A percentile compares a stretch with the other conserved stretches of the same genome.
Conservation (phyloP, 2,329 filamentous ascomycete genomes). For the Verticillium nonalfalfae region DNA sequence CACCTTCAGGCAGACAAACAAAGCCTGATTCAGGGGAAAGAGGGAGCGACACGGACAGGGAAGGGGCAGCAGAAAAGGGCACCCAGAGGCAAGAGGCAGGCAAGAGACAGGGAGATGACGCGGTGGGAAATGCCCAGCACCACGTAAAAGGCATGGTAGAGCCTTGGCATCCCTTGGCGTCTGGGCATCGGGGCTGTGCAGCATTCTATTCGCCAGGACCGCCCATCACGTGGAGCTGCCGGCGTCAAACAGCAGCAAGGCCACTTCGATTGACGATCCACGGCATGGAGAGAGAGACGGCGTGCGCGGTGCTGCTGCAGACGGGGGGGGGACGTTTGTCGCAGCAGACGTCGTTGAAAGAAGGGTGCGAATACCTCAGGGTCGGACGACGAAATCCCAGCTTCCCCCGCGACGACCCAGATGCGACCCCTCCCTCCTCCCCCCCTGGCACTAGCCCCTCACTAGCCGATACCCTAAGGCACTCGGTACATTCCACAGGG, state of each 20-base stretch:
- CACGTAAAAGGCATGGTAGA: constrained; percentile 11
- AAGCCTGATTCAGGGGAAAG: background rate
- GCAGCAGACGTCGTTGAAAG: background rate
- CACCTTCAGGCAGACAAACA: background rate
- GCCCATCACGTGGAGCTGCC: background rate
- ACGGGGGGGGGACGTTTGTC: background rate
- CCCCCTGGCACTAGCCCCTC: background rate
- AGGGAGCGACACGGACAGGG: background rate
- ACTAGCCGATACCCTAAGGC: background rate
- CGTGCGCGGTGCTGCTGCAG: no score
- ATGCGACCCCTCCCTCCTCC: background rate
- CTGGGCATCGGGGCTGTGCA: constrained; percentile 14
- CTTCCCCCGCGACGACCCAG: background rate
- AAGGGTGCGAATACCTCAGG: background rate
- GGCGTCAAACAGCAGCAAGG: background rate
- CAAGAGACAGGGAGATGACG: constrained; percentile 7
- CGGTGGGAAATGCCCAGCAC: constrained; percentile 10
- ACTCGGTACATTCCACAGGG: background rate
- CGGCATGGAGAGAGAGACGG: no score
- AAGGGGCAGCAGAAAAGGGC: background rate
- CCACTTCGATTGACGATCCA: background rate
- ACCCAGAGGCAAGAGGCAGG: background rate
- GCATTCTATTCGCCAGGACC: background rate
- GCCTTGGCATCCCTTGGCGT: constrained; percentile 9
- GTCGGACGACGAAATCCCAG: background rate